These are phyloP conservation scores for Cladophialophora carrionii DNA, from an alignment of 2,329 filamentous ascomycete species.

Conservation along the genomic window DNA sequence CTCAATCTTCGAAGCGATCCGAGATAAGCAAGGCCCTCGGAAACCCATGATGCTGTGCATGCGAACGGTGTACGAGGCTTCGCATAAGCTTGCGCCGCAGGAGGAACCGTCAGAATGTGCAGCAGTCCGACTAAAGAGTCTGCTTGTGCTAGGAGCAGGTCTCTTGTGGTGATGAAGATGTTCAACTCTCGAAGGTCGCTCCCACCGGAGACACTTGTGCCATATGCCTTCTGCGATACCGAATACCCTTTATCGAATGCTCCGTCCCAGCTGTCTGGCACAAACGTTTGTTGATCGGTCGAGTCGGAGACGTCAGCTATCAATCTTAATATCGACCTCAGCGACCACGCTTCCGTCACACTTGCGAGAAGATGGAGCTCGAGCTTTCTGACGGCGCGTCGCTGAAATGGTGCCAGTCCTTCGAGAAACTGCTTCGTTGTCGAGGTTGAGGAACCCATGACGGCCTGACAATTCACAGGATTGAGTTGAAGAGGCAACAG, in stretches of 20 bases:
- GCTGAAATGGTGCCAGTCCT: conserved; percentile 6
- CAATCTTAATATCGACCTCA: conserved; percentile 15
- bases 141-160: conserved; percentile 21
- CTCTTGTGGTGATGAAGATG: conserved; percentile 18
- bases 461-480: conserved; percentile 4
- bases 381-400: conserved; percentile 10
- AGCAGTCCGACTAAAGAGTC: conserved; percentile 20
- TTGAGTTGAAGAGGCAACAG: conserved; percentile 24
- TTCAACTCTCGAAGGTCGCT: conserved; percentile 14
- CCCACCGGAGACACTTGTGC: not conserved
- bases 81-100: not conserved
- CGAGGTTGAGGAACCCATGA: conserved; percentile 17
- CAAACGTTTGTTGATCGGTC: not conserved
- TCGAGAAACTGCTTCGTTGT: conserved; percentile 20
- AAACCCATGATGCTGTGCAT: conserved; percentile 18
- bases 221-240: not conserved
- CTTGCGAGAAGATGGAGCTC: conserved; percentile 20
- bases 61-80: conserved; percentile 4
- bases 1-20: conserved; percentile 20
- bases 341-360: conserved; percentile 17
- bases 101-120: conserved; percentile 14
- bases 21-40: conserved; percentile 18
- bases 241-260: not conserved
- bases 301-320: conserved; percentile 9
- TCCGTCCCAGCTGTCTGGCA: not conserved